These are phyloP conservation scores for Imleria badia DNA, from an alignment of 768 basidiomycete genomes.

Conservation along the genomic window DNA sequence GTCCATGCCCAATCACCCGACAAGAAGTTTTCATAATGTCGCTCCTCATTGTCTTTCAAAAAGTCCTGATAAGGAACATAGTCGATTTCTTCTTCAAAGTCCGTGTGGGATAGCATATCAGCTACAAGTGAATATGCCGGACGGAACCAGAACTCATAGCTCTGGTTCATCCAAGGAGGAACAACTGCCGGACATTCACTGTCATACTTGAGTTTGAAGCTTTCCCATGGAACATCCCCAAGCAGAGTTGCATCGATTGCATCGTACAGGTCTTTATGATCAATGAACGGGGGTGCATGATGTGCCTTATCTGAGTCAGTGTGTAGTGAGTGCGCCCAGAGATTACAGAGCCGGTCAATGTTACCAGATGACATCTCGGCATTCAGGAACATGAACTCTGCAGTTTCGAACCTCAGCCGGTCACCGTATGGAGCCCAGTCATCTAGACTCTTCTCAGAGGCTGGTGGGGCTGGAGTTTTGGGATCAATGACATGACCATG, in stretches of 20 bases:
- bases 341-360: background rate
- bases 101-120: background rate
- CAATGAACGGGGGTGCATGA: background rate
- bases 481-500: too few relatives aligned
- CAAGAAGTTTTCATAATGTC: background rate
- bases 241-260: conserved; percentile 35
- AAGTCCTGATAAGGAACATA: background rate
- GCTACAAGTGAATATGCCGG: background rate
- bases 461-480: too few relatives aligned
- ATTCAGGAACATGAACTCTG: background rate
- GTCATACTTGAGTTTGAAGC: conserved; percentile 15
- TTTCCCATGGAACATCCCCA: conserved; percentile 39
- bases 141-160: background rate
- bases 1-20: background rate
- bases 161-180: background rate
- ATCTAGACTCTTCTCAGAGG: background rate
- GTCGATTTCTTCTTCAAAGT: background rate
- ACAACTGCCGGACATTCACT: background rate
- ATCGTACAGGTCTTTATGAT: conserved; percentile 2
- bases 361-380: background rate
- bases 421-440: background rate
- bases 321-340: background rate
- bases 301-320: too few relatives aligned
- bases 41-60: background rate
- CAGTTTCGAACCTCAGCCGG: background rate